A percentile compares a stretch with the other conserved stretches of the same genome.
Evolutionary conservation across 768 basidiomycete species (phyloP).

Genomic region (Suillus cothurnatus): DNA sequence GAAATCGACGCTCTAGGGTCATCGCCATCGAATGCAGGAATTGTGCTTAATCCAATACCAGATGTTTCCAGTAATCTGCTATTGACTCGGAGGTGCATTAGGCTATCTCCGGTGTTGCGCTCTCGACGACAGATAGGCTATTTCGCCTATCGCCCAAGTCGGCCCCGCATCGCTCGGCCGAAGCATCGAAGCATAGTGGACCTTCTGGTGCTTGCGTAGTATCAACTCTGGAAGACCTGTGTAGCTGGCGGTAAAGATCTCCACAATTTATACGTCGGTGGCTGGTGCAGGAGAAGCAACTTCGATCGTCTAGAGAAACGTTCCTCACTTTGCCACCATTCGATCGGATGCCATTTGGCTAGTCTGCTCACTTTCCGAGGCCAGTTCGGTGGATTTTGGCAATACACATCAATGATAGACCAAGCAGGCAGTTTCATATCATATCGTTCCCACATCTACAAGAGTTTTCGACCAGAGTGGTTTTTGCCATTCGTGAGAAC

Average conservation of each 20-base stretch:
- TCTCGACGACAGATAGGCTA: neutral
- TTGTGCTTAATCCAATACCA: neutral
- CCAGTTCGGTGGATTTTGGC: neutral
- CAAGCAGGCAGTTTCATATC: conserved; percentile 8
- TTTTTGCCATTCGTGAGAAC: conserved; percentile 13
- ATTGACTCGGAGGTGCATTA: neutral
- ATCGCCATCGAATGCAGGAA: neutral
- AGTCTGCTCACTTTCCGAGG: conserved; percentile 13
- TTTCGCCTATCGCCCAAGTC: neutral
- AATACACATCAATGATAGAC: neutral
- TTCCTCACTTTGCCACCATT: conserved; percentile 19
- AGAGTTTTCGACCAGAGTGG: conserved; percentile 33
- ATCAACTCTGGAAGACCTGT: conserved; percentile 19
- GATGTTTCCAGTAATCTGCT: neutral
- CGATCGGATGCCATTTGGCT: conserved; percentile 16
- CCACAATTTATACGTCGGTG: conserved; percentile 1
- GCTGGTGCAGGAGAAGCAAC: conserved; percentile 16
- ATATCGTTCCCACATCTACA: conserved; percentile 16
- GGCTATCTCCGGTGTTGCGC: neutral
- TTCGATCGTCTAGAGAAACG: conserved; percentile 6
- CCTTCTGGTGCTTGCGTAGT: conserved; percentile 10
- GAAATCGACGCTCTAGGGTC: neutral
- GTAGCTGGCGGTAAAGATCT: conserved; percentile 13
- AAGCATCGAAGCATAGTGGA: too few relatives aligned
- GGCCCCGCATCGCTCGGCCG: conserved; percentile 9